These are phyloP conservation scores for Lachnum nothofagi DNA, from an alignment of 2,329 filamentous ascomycete species.

Conservation along the genomic window DNA sequence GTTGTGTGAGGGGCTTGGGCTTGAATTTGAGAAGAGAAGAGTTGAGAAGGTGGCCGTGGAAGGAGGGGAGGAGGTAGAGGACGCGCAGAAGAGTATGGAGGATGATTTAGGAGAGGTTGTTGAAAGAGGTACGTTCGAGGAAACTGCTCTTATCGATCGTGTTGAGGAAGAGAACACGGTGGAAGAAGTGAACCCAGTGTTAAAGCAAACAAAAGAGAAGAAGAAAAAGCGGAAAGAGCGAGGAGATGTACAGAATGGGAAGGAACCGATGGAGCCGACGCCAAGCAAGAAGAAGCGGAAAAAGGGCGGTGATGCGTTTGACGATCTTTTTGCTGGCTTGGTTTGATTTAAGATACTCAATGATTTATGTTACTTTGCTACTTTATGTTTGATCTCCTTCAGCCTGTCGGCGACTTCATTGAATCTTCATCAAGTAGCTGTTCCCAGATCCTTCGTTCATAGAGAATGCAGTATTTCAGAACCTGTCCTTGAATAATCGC, in stretches of 20 bases:
- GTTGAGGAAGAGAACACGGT: not conserved
- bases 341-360: conserved; percentile 32
- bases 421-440: too few species aligned
- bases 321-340: conserved; percentile 64
- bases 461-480: too few species aligned
- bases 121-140: conserved; percentile 22
- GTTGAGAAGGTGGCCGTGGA: not conserved
- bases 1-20: not conserved
- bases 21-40: conserved; percentile 5
- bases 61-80: not conserved
- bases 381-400: too few species aligned
- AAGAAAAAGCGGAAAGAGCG: conserved; percentile 27
- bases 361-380: too few species aligned
- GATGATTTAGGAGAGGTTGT: conserved; percentile 33
- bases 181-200: conserved; percentile 1
- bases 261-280: conserved; percentile 22
- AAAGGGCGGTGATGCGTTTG: conserved; percentile 62
- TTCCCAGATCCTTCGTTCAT: too few species aligned
- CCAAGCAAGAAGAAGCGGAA: conserved; percentile 49
- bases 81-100: not conserved
- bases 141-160: not conserved
- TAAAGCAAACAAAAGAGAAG: conserved; percentile 4
- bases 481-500: too few species aligned
- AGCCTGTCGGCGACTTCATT: too few species aligned
- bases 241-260: conserved; percentile 2